phyloP scores from a whole-genome alignment of 257 asterid species.

The Datura wrightii region DNA sequence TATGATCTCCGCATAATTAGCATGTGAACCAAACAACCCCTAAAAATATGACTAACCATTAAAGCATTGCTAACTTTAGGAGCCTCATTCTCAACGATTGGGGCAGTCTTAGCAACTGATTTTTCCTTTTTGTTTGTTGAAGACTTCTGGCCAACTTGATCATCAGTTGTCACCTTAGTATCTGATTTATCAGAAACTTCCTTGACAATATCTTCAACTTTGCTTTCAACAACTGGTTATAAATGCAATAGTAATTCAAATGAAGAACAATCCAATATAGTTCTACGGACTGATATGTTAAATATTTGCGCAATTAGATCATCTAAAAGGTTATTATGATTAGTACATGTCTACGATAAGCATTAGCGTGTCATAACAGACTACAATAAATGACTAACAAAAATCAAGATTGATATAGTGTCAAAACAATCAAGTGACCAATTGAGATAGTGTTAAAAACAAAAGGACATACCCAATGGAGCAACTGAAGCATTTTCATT shows the following conservation, averaged over 20 bases:
- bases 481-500: background rate
- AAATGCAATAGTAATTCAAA: background rate
- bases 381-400: background rate
- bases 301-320: background rate
- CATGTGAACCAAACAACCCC: background rate
- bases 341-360: no score
- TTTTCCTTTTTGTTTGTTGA: background rate
- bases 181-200: no score
- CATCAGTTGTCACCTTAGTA: no score
- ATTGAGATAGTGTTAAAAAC: background rate
- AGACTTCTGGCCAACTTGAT: background rate
- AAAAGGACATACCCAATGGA: background rate
- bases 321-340: background rate
- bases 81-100: background rate
- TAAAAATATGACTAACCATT: slow-evolving; percentile 32
- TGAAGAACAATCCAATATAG: background rate
- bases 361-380: background rate
- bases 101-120: background rate
- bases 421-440: background rate
- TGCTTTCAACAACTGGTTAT: background rate
- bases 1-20: background rate
- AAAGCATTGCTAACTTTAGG: slow-evolving; percentile 34
- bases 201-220: background rate
- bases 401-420: no score
- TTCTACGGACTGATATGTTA: background rate